These are phyloP conservation scores for Cymodocea nodosa DNA, from an alignment of 116 monocot genomes.

Conservation along the genomic window DNA sequence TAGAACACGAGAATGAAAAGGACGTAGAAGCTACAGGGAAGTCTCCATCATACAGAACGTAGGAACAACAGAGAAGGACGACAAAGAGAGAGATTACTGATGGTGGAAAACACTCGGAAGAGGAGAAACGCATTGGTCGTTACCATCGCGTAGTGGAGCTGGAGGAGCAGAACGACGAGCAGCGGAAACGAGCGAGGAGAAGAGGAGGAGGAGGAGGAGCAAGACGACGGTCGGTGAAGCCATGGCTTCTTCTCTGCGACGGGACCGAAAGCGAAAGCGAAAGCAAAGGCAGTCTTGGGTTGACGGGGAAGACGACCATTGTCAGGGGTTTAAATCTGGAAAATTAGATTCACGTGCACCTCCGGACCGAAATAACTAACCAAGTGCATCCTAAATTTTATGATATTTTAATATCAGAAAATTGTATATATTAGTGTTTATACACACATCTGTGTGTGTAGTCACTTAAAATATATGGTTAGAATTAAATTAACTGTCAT, in stretches of 20 bases:
- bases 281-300: background rate
- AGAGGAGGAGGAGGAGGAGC: constrained; percentile 7
- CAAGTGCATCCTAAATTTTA: background rate
- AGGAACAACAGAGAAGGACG: too few relatives aligned
- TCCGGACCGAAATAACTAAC: background rate
- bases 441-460: too few relatives aligned
- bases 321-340: background rate
- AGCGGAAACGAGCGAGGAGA: constrained; percentile 8
- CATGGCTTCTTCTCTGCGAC: background rate
- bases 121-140: background rate
- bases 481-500: too few relatives aligned
- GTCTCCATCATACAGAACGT: too few relatives aligned
- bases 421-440: too few relatives aligned
- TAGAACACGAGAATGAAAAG: too few relatives aligned
- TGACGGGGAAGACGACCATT: constrained; percentile 2
- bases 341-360: constrained; percentile 5
- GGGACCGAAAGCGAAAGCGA: background rate
- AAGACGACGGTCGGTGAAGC: constrained; percentile 6
- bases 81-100: too few relatives aligned
- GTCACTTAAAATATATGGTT: too few relatives aligned
- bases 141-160: constrained; percentile 20
- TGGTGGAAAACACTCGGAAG: background rate
- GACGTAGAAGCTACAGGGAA: too few relatives aligned
- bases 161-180: background rate
- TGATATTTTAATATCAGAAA: too few relatives aligned